These are phyloP conservation scores for Dendrobium huoshanense DNA, from an alignment of 106 monocot species.

Conservation along the genomic window DNA sequence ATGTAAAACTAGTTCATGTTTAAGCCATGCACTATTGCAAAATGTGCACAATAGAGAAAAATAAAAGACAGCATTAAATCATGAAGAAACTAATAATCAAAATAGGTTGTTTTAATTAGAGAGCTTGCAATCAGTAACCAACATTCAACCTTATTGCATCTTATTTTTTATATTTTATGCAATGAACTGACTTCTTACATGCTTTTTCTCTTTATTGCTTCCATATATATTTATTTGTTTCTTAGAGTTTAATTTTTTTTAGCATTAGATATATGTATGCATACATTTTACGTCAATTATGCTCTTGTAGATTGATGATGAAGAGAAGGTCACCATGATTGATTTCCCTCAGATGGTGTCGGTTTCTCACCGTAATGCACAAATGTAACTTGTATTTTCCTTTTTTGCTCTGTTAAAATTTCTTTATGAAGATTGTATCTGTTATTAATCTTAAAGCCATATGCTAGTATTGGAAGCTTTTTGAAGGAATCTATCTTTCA, in stretches of 20 bases:
- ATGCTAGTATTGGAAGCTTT: not conserved
- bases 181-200: not conserved
- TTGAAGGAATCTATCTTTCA: slow-evolving; percentile 25
- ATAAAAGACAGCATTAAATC: too few relatives aligned
- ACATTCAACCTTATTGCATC: too few relatives aligned
- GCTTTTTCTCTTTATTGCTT: not conserved
- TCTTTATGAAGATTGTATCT: not conserved
- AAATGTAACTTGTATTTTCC: slow-evolving; percentile 55
- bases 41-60: too few relatives aligned
- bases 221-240: too few relatives aligned
- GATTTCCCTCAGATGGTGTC: slow-evolving; percentile 99
- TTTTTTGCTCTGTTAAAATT: not conserved
- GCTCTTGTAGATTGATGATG: slow-evolving; percentile 68
- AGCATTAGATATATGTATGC: not conserved
- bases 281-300: not conserved
- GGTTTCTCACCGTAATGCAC: slow-evolving; percentile 93
- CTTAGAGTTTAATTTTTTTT: too few relatives aligned
- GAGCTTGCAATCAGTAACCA: too few relatives aligned
- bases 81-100: too few relatives aligned
- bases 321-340: slow-evolving; percentile 87
- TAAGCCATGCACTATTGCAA: too few relatives aligned
- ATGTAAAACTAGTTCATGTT: not conserved
- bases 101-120: too few relatives aligned
- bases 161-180: not conserved
- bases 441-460: not conserved